Evolutionary conservation across 1,284 basidiomycete species (phyloP).

Genomic region (Inonotus hispidus): DNA sequence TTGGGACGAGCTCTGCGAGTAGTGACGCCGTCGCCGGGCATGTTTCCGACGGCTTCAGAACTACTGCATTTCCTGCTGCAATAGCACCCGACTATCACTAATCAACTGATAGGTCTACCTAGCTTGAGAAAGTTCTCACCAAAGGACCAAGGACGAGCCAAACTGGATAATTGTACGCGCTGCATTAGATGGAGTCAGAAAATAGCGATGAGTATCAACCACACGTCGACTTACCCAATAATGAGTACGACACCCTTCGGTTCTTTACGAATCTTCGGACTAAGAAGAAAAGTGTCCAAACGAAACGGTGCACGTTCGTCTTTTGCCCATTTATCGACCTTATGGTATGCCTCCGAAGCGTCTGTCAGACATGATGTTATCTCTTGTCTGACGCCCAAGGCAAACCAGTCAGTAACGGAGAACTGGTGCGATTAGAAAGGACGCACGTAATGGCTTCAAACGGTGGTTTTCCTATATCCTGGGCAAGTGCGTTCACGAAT

Average conservation of each 20-base stretch:
- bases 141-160: slow-evolving; percentile 50
- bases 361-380: slow-evolving; percentile 51
- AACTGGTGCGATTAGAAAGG: background rate
- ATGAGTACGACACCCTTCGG: slow-evolving; percentile 72
- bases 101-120: background rate
- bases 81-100: slow-evolving; percentile 63
- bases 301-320: slow-evolving; percentile 57
- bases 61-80: slow-evolving; percentile 71
- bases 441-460: slow-evolving; percentile 55
- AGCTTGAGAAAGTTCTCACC: slow-evolving; percentile 34
- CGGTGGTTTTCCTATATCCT: slow-evolving; percentile 53
- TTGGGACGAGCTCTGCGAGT: slow-evolving; percentile 67
- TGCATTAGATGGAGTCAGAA: slow-evolving; percentile 2
- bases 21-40: slow-evolving; percentile 61
- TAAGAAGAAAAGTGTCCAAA: slow-evolving; percentile 48
- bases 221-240: slow-evolving; percentile 29
- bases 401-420: slow-evolving; percentile 19
- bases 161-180: slow-evolving; percentile 55
- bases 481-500: slow-evolving; percentile 48
- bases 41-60: slow-evolving; percentile 83
- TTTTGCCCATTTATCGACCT: slow-evolving; percentile 73
- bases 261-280: slow-evolving; percentile 65
- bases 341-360: slow-evolving; percentile 56
- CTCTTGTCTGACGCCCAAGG: slow-evolving; percentile 45
- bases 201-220: background rate